Conservation (phyloP, 2,329 filamentous ascomycete genomes). For the Zymoseptoria brevis region DNA sequence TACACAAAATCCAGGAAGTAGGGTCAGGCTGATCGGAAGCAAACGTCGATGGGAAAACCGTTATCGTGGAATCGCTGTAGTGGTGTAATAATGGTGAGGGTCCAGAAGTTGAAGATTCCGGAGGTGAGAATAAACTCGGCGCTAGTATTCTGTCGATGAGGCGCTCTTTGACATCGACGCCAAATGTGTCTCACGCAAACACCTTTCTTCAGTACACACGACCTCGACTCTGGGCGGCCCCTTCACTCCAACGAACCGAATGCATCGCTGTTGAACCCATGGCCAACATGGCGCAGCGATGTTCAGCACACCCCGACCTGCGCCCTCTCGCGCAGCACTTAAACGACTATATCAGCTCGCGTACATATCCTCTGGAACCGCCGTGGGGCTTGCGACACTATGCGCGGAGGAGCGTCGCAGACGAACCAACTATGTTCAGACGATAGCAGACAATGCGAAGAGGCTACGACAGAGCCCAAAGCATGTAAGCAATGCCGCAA, state of each 20-base stretch:
- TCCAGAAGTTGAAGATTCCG: not conserved
- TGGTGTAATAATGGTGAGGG: not conserved
- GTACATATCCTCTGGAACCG: slow-evolving; percentile 33
- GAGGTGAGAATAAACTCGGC: not conserved
- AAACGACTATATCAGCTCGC: slow-evolving; percentile 32
- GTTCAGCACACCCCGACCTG: slow-evolving; percentile 24
- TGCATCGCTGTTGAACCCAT: slow-evolving; percentile 12
- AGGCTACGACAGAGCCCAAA: slow-evolving; percentile 25
- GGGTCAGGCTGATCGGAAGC: not conserved
- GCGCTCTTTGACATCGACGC: not conserved
- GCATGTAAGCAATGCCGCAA: slow-evolving; percentile 19
- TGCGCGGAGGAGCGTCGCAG: slow-evolving; percentile 31
- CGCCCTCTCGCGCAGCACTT: slow-evolving; percentile 30
- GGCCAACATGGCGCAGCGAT: slow-evolving; percentile 25
- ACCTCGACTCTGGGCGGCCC: not conserved
- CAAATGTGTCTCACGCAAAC: not conserved
- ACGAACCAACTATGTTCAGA: slow-evolving; percentile 26
- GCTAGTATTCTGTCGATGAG: not conserved
- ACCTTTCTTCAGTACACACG: not conserved
- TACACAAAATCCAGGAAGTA: not conserved
- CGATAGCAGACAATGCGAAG: slow-evolving; percentile 31
- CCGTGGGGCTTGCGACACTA: slow-evolving; percentile 28
- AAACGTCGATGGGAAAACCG: not conserved
- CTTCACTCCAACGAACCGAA: slow-evolving; percentile 1
- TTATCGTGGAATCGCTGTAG: not conserved